Base-by-base conservation (phyloP, 2,329 filamentous ascomycete species). In the Penicillium paneum region DNA sequence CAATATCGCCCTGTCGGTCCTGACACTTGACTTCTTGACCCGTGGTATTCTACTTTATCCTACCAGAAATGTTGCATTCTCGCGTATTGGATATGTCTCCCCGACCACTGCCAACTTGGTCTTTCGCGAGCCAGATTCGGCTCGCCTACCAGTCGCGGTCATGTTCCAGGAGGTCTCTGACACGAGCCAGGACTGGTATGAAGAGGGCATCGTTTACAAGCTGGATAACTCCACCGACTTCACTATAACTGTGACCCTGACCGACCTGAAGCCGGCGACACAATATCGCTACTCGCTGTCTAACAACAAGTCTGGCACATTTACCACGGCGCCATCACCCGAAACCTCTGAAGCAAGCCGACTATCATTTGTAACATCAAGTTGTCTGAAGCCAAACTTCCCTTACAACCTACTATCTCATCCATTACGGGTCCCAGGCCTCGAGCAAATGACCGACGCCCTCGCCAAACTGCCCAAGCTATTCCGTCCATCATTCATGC, bases 281-380 rank as follows among this genome's bases (percentile, higher is more conserved):
- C 78, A 79, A 1, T 99, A 97, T 68, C 85, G 91, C 64, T 99
- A 94, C 80, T 81, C 82, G 8, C 86, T 92, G 1, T 96, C 91
- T 0, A 95, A 94, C 69, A 92, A 94, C 68, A 87, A 93, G 65
- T 86, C 85, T 0, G 94, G 94, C 43, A 85, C 85, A 60, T 96
- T 99, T 66, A 83, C 83, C 3, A 87, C 90, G 0, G 87, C 91
- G 1, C 90, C 93, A 1, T 83, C 80, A 34, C 77, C 85, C 0
- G 91, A 91, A 11, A 78, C 82, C 1, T 76, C 79, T 15, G 78
- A 81, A 5, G 81, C 85, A 46, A 87, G 86, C 38, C 86, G 85
- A 54, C 93, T 96, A 64, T 96, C 90, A 0, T 99, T 99, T 70
- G 76, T 97, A 8, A 91, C 92, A 3, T 94, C 91, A 0, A 96